Base-by-base conservation (phyloP, 306 rosid species). In the Vigna hirtella region DNA sequence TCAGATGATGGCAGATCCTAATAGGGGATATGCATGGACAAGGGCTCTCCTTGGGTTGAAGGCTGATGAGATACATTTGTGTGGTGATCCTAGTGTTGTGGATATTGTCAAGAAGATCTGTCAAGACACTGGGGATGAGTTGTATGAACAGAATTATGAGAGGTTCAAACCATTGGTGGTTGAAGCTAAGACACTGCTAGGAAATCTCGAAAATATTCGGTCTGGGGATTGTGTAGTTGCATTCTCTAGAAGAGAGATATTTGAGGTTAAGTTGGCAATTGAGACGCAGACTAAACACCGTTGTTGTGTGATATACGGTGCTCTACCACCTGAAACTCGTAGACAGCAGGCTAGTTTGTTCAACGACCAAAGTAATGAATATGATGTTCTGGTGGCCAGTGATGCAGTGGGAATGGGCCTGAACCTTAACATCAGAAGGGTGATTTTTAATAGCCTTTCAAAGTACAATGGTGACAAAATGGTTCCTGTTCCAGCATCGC, bases 341-440 rank as follows among this genome's bases (percentile, higher is more conserved):
- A 80, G 97, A 73, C 93, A 87, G 52, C 97, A 94, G 84, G 98
- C 95, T 12, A 92, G 38, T 78, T 84, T 94, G 84, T 94, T 92
- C 80, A 94, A 94, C 53, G 93, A 89, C 48, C 97, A 88, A 76
- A 86, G 71, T 79, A 94, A 89, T 79, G 95, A 88, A 82, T 94
- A 80, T 47, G 91, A 94, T 40, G 95, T 94, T 78, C 90, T 92
- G 57, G 98, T 94, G 48, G 93, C 98, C 66, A 92, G 97, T 81
- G 98, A 94, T 85, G 97, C 98, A 3, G 93, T 92, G 71, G 98
- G 98, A 85, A 94, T 94, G 97, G 98, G 97, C 69, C 86, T 94
- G 71, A 94, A 94, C 83, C 97, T 94, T 40, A 94, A 94, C 78
- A 94, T 94, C 52, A 81, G 98, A 86, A 89, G 97, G 85, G 97